Evolutionary conservation across 345 rosid species (phyloP).

Genomic region (Arabidopsis arenosa): DNA sequence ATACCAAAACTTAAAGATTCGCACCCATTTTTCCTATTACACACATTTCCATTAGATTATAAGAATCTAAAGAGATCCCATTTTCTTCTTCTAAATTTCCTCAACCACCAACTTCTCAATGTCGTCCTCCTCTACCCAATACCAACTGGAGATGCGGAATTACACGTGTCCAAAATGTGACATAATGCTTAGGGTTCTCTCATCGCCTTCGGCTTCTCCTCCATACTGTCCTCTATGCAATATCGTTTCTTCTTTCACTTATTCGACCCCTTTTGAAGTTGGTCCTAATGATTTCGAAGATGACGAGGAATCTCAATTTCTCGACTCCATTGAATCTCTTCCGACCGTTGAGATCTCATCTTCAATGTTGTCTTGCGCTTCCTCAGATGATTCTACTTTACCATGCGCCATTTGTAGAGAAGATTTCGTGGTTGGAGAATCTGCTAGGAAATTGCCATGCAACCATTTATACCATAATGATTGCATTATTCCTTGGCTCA

Average conservation of each 20-base stretch:
- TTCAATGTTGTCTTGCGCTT: constrained; percentile 17
- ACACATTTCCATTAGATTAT: not conserved
- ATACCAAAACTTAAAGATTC: not conserved
- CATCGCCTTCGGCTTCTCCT: constrained; percentile 15
- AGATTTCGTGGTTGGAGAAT: constrained; percentile 41
- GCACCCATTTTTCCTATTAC: not conserved
- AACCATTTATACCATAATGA: constrained; percentile 53
- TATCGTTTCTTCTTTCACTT: not conserved
- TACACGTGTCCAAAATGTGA: constrained; percentile 57
- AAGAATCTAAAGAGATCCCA: not conserved
- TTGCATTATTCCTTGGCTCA: constrained; percentile 57
- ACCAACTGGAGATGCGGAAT: constrained; percentile 22
- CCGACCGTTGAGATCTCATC: constrained; percentile 47
- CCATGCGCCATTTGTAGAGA: constrained; percentile 54
- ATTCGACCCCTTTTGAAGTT: constrained; percentile 4
- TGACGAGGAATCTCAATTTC: constrained; percentile 39
- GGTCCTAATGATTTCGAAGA: constrained; percentile 31
- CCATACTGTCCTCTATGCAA: constrained; percentile 48
- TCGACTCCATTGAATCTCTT: constrained; percentile 2
- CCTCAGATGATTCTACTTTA: constrained; percentile 30
- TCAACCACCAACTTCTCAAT: constrained; percentile 32
- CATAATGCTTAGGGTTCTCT: constrained; percentile 45
- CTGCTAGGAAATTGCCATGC: constrained; percentile 55
- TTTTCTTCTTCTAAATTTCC: not conserved
- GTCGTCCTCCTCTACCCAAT: constrained; percentile 11